Conservation (phyloP, 1,284 basidiomycete genomes). For the Hypsizygus ulmarius region DNA sequence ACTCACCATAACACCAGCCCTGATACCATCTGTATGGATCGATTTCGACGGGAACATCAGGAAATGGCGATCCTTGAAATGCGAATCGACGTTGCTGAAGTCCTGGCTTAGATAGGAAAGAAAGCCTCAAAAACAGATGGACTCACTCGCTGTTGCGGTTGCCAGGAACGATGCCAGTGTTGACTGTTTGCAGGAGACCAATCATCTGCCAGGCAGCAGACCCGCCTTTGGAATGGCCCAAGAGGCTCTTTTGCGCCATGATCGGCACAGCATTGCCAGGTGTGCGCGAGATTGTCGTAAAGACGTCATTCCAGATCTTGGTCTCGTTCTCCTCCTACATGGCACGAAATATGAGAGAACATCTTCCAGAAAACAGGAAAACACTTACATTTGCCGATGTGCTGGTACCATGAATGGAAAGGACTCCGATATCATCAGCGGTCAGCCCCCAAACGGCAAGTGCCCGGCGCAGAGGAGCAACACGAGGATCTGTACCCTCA, state of each 20-base stretch:
- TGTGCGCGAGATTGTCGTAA: constrained; percentile 84
- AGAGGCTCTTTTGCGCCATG: constrained; percentile 95
- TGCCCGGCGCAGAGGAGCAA: constrained; percentile 90
- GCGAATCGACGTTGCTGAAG: constrained; percentile 85
- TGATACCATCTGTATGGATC: constrained; percentile 90
- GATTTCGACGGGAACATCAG: constrained; percentile 97
- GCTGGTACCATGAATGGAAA: constrained; percentile 93
- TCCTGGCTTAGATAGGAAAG: constrained; percentile 23
- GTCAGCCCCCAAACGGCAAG: constrained; percentile 95
- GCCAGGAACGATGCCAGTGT: constrained; percentile 89
- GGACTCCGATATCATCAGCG: constrained; percentile 87
- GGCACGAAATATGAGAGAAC: constrained; percentile 1
- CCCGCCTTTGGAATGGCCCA: constrained; percentile 95
- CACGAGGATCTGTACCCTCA: constrained; percentile 80
- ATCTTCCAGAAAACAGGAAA: constrained; percentile 1
- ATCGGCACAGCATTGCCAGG: constrained; percentile 94
- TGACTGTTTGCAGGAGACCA: constrained; percentile 87
- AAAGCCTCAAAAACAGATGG: neutral
- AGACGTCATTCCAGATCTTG: constrained; percentile 93
- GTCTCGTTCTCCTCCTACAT: constrained; percentile 93
- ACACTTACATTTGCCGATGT: constrained; percentile 86
- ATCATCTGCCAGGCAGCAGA: constrained; percentile 98
- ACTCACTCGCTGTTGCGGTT: constrained; percentile 93
- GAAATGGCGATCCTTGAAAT: constrained; percentile 87
- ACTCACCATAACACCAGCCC: constrained; percentile 81